Evolutionary conservation across 1,139 yeast genomes (phyloP).

Genomic region (Kodamaea plutei): DNA sequence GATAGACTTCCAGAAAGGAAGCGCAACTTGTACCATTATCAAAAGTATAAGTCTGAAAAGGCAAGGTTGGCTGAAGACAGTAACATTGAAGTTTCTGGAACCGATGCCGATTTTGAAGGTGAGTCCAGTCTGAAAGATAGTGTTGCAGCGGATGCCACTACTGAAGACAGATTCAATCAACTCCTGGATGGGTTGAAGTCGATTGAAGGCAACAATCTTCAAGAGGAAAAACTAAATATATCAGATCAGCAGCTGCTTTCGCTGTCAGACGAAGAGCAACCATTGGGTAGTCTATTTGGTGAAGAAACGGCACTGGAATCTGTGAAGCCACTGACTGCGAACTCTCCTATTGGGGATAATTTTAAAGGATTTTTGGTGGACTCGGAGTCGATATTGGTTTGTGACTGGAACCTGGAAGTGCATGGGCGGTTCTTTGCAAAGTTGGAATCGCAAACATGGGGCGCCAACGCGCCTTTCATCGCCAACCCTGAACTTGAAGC

Average conservation of each 20-base stretch:
- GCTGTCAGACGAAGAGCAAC: slow-evolving; percentile 15
- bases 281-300: slow-evolving; percentile 24
- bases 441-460: slow-evolving; percentile 49
- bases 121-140: too few relatives aligned
- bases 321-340: slow-evolving; percentile 14
- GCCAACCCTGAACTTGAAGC: slow-evolving; percentile 52
- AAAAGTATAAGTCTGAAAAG: slow-evolving; percentile 9
- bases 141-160: too few relatives aligned
- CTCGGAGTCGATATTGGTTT: slow-evolving; percentile 44
- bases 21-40: slow-evolving; percentile 30
- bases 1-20: slow-evolving; percentile 27
- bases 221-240: background rate
- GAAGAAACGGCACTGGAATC: slow-evolving; percentile 11
- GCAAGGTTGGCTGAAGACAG: slow-evolving; percentile 16
- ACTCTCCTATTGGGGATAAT: slow-evolving; percentile 19
- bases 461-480: slow-evolving; percentile 39
- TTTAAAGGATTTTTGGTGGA: background rate
- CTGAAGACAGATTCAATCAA: too few relatives aligned
- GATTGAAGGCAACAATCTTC: too few relatives aligned
- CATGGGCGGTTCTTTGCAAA: slow-evolving; percentile 50
- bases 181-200: too few relatives aligned
- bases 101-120: too few relatives aligned
- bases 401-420: slow-evolving; percentile 62
- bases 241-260: background rate
- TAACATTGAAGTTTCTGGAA: too few relatives aligned